Evolutionary conservation across 1,284 basidiomycete genomes (phyloP).

Genomic region (Ustilago sp.): DNA sequence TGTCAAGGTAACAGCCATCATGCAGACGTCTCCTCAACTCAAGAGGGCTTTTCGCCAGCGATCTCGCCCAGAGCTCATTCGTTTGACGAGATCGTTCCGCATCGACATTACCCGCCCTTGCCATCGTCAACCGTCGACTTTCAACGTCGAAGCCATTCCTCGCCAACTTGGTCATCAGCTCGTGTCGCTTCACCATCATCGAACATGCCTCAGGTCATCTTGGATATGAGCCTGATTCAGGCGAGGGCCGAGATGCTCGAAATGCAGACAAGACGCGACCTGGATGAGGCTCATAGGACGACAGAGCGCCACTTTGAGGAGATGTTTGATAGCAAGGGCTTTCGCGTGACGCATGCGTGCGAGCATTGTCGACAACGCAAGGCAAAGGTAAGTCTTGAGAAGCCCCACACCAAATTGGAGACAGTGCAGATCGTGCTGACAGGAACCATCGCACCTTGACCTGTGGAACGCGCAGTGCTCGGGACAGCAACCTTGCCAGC

Average conservation of each 20-base stretch:
- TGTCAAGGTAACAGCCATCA: not conserved
- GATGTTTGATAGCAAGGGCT: constrained; percentile 27
- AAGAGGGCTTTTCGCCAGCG: constrained; percentile 1
- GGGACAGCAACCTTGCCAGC: constrained; percentile 37
- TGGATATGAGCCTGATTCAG: constrained; percentile 35
- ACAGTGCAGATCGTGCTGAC: not conserved
- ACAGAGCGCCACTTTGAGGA: constrained; percentile 31
- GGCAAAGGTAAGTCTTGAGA: constrained; percentile 38
- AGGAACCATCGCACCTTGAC: not conserved
- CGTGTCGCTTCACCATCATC: not conserved
- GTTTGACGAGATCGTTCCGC: constrained; percentile 3
- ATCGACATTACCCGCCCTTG: constrained; percentile 9
- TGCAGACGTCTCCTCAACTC: not conserved
- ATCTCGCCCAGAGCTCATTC: constrained; percentile 6
- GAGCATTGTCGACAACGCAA: constrained; percentile 45
- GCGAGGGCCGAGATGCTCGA: constrained; percentile 36
- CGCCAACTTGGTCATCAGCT: constrained; percentile 2
- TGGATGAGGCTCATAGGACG: constrained; percentile 15
- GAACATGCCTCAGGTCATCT: constrained; percentile 11
- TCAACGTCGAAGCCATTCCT: constrained; percentile 2
- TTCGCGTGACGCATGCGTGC: constrained; percentile 43
- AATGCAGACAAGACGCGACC: constrained; percentile 18
- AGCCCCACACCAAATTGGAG: too few species aligned
- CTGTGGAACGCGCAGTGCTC: constrained; percentile 24
- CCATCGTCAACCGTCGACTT: not conserved